A percentile compares a stretch with the other conserved stretches of the same genome.
Evolutionary conservation across 2,329 filamentous ascomycete genomes (phyloP).

Genomic region (Lojkania enalia): DNA sequence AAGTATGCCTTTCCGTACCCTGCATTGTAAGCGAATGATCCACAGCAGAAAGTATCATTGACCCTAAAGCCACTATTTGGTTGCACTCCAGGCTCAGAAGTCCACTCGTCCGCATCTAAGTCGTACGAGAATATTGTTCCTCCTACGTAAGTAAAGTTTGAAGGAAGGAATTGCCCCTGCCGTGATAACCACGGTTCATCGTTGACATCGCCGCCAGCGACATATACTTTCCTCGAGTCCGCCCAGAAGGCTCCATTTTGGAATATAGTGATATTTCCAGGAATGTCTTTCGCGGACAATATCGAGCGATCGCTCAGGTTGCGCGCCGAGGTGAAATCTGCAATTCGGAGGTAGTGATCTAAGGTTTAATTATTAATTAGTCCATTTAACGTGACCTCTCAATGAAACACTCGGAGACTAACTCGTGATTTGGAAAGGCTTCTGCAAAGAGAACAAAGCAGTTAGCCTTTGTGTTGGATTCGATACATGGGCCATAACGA

Average conservation of each 20-base stretch:
- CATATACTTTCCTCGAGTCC: constrained; percentile 9
- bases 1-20: constrained; percentile 6
- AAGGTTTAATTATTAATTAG: background rate
- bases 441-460: background rate
- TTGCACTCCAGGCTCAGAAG: constrained; percentile 9
- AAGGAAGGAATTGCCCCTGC: constrained; percentile 5
- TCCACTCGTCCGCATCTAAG: constrained; percentile 10
- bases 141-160: constrained; percentile 4
- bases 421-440: constrained; percentile 9
- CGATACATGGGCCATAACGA: background rate
- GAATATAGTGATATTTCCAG: constrained; percentile 10
- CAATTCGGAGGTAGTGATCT: constrained; percentile 20
- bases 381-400: background rate
- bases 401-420: background rate
- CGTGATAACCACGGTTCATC: constrained; percentile 8
- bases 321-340: constrained; percentile 13
- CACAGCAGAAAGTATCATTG: constrained; percentile 11
- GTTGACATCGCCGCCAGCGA: constrained; percentile 10
- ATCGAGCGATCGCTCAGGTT: constrained; percentile 12
- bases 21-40: constrained; percentile 12
- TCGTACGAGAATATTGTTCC: constrained; percentile 11
- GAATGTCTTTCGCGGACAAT: constrained; percentile 10
- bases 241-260: constrained; percentile 15
- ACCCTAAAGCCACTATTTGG: constrained; percentile 4
- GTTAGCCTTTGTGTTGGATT: background rate